Evolutionary conservation across 495 filamentous ascomycete genomes (phyloP).

Genomic region (Penicillium antarcticum): DNA sequence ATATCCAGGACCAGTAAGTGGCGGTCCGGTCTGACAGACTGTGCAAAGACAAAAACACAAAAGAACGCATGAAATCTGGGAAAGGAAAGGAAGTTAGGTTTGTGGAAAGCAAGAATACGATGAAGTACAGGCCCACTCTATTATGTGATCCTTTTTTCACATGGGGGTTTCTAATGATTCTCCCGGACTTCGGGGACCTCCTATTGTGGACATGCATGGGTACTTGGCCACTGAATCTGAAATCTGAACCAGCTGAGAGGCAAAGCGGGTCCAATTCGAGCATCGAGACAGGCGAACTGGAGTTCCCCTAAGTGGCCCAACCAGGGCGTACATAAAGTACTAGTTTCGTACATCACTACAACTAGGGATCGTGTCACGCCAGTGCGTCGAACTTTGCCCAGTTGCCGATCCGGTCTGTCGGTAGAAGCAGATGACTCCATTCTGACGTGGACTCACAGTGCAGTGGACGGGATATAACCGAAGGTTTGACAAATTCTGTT

Average conservation of each 20-base stretch:
- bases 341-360: neutral
- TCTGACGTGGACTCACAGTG: neutral
- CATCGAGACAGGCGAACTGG: neutral
- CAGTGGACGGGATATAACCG: neutral
- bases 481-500: neutral
- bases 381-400: neutral
- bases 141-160: conserved; percentile 2
- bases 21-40: conserved; percentile 6
- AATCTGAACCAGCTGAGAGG: neutral
- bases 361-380: neutral
- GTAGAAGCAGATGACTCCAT: neutral
- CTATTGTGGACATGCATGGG: neutral
- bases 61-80: neutral
- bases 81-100: neutral
- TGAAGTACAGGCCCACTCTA: neutral
- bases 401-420: neutral
- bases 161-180: neutral
- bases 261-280: neutral
- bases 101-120: neutral
- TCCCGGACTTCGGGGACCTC: neutral
- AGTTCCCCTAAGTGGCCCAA: neutral
- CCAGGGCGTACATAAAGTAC: neutral
- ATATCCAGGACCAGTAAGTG: conserved; percentile 2
- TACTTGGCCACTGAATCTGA: neutral
- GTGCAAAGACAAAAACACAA: neutral